phyloP scores from a whole-genome alignment of 78 protist genomes.

The Dictyostelium intermedium region DNA sequence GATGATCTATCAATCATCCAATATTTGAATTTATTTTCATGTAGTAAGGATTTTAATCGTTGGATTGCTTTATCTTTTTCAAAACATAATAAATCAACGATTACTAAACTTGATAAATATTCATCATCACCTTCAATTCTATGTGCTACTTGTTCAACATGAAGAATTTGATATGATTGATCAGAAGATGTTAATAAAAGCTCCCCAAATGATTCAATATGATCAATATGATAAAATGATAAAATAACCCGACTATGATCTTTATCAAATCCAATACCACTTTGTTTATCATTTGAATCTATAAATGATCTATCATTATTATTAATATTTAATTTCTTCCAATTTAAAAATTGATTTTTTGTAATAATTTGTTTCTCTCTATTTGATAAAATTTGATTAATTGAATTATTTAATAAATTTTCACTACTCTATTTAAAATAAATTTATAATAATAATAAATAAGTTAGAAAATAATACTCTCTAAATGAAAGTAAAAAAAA shows the following conservation, averaged over 20 bases:
- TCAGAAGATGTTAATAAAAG: neutral
- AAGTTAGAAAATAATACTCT: no score
- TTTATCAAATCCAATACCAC: neutral
- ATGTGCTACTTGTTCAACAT: neutral
- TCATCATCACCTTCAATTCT: neutral
- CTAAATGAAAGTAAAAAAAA: no score
- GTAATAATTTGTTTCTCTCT: neutral
- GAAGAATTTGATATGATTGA: neutral
- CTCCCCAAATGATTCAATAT: neutral
- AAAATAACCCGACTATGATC: neutral
- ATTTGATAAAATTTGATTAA: neutral
- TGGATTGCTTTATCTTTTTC: neutral
- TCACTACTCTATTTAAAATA: neutral
- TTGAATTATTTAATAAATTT: conserved; percentile 7
- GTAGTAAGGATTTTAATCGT: neutral
- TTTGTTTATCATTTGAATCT: neutral
- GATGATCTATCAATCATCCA: neutral
- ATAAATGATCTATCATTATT: neutral
- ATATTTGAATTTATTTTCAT: neutral
- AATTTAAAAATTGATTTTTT: neutral
- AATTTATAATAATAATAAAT: no score
- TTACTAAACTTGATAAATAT: neutral
- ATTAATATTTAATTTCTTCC: neutral
- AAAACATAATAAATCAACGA: neutral
- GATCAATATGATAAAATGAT: neutral